Conservation (phyloP, 768 basidiomycete species). For the Tricholoma saponaceum region DNA sequence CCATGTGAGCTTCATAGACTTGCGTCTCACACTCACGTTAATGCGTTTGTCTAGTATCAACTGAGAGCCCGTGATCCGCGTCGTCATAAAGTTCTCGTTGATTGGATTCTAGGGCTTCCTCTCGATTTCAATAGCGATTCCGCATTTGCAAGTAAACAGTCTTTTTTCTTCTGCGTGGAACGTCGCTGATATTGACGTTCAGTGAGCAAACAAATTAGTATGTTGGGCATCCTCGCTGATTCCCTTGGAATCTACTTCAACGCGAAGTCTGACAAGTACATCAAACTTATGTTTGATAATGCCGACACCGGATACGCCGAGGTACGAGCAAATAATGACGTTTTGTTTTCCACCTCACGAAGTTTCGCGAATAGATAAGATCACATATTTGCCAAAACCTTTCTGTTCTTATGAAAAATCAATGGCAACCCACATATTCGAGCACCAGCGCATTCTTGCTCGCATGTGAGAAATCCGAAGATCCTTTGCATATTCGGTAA, state of each 20-base stretch:
- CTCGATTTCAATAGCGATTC: slow-evolving; percentile 84
- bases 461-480: slow-evolving; percentile 47
- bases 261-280: slow-evolving; percentile 61
- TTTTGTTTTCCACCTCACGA: slow-evolving; percentile 1
- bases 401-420: slow-evolving; percentile 48
- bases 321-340: slow-evolving; percentile 33
- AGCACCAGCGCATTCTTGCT: slow-evolving; percentile 48
- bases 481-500: slow-evolving; percentile 64
- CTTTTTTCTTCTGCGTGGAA: slow-evolving; percentile 6
- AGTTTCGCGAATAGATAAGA: slow-evolving; percentile 48
- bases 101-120: slow-evolving; percentile 73
- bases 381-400: slow-evolving; percentile 65
- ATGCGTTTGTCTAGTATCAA: slow-evolving; percentile 32
- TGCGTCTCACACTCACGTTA: neutral
- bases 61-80: slow-evolving; percentile 77
- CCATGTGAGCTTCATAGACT: slow-evolving; percentile 33
- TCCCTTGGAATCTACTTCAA: slow-evolving; percentile 64
- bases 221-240: slow-evolving; percentile 66
- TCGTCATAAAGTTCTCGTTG: slow-evolving; percentile 63
- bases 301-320: slow-evolving; percentile 84
- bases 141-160: slow-evolving; percentile 73
- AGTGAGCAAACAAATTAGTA: slow-evolving; percentile 76
- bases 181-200: slow-evolving; percentile 2
- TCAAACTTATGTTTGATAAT: slow-evolving; percentile 68
- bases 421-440: slow-evolving; percentile 68